phyloP scores from a whole-genome alignment of 2,329 filamentous ascomycete species.

The Venturia carpophila region DNA sequence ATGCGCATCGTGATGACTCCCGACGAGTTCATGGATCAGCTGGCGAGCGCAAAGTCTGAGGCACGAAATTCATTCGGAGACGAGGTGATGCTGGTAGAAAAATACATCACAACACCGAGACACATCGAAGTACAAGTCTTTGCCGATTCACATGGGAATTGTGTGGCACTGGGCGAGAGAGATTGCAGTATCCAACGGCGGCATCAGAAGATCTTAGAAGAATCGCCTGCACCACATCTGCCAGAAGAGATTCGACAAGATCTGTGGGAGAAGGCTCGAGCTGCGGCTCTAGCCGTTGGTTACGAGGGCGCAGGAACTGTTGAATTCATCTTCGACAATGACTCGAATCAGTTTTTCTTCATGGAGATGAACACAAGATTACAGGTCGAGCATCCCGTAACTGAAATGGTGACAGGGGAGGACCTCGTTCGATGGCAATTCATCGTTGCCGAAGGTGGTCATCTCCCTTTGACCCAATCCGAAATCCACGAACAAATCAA shows the following conservation, averaged over 20 bases:
- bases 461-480: constrained; percentile 56
- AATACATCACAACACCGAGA: constrained; percentile 58
- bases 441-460: constrained; percentile 66
- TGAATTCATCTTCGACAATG: constrained; percentile 63
- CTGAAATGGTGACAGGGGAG: constrained; percentile 66
- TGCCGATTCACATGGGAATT: constrained; percentile 57
- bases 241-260: constrained; percentile 53
- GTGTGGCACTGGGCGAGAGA: constrained; percentile 55
- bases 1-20: constrained; percentile 56
- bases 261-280: constrained; percentile 56
- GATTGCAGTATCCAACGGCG: constrained; percentile 59
- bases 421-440: constrained; percentile 96
- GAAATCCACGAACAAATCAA: constrained; percentile 63
- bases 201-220: constrained; percentile 60
- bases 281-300: constrained; percentile 54
- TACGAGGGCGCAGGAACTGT: constrained; percentile 61
- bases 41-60: constrained; percentile 57
- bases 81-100: constrained; percentile 59
- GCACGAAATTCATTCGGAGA: constrained; percentile 57
- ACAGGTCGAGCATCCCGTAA: constrained; percentile 96
- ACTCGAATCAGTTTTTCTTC: constrained; percentile 58
- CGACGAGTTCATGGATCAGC: constrained; percentile 52
- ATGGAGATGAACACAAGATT: constrained; percentile 74
- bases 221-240: constrained; percentile 57
- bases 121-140: constrained; percentile 63